These are phyloP conservation scores for Naumovozyma castellii DNA, from an alignment of 805 yeast genomes.

Conservation along the genomic window DNA sequence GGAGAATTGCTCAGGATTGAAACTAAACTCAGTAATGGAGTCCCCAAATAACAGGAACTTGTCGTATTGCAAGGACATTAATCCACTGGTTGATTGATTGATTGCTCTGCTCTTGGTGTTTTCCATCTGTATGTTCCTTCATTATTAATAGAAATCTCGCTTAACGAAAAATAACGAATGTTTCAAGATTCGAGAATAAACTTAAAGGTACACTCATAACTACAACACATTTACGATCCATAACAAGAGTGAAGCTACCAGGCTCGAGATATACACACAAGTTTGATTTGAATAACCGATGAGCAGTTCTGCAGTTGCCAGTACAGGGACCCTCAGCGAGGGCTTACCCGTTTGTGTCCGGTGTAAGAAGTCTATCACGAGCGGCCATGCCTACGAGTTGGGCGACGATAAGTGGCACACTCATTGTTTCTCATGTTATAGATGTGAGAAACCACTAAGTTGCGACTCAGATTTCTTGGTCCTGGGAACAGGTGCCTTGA, in stretches of 20 bases:
- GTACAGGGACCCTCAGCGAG: not conserved
- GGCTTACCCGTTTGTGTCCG: slow-evolving; percentile 30
- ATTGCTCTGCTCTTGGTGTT: no score
- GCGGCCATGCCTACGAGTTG: slow-evolving; percentile 90
- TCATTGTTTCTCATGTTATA: slow-evolving; percentile 82
- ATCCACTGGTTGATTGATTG: no score
- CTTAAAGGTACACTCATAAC: no score
- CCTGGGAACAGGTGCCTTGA: slow-evolving; percentile 82
- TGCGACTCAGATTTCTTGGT: slow-evolving; percentile 86
- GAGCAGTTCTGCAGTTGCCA: not conserved
- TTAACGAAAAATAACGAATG: no score
- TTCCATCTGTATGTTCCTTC: not conserved
- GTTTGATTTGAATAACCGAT: not conserved
- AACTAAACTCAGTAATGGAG: slow-evolving; percentile 35
- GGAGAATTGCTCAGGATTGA: slow-evolving; percentile 36
- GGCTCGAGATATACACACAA: no score
- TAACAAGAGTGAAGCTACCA: no score
- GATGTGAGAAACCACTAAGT: slow-evolving; percentile 68
- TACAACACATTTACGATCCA: no score
- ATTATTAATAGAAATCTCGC: no score
- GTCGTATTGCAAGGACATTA: slow-evolving; percentile 14
- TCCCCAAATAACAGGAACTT: slow-evolving; percentile 32
- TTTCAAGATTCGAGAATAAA: no score
- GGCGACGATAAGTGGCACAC: slow-evolving; percentile 96
- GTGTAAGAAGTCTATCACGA: slow-evolving; percentile 51